A percentile compares a stretch with the other conserved stretches of the same genome.
These are phyloP conservation scores for Botrytis hyacinthi DNA, from an alignment of 2,329 filamentous ascomycete genomes.

Conservation along the genomic window DNA sequence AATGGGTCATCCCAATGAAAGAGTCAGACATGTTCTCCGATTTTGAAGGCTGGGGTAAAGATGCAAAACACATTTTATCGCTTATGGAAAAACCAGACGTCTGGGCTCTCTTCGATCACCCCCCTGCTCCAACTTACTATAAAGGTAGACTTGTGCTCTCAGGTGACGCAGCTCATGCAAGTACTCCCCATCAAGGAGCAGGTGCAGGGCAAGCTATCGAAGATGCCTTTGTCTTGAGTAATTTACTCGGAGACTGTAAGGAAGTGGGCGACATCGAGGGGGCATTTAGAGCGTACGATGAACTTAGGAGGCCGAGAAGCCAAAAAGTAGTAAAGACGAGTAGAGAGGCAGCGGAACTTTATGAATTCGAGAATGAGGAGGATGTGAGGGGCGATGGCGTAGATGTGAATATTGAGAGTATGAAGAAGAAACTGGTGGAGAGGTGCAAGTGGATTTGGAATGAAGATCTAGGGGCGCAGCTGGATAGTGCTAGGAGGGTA, in stretches of 20 bases:
- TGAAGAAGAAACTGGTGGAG: conserved; percentile 40
- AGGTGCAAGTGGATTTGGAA: conserved; percentile 43
- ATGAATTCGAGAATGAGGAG: conserved; percentile 46
- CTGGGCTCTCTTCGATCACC: conserved; percentile 56
- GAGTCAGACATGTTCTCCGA: conserved; percentile 42
- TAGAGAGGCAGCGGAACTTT: conserved; percentile 38
- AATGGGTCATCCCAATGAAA: conserved; percentile 44
- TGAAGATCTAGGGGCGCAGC: conserved; percentile 39
- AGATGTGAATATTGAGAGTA: conserved; percentile 40
- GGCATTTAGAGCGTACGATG: conserved; percentile 53
- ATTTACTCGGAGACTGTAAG: conserved; percentile 46
- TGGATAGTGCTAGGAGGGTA: conserved; percentile 42
- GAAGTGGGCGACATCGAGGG: conserved; percentile 41
- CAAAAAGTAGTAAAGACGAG: conserved; percentile 37
- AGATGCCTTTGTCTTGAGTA: conserved; percentile 49
- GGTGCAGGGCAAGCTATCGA: conserved; percentile 57
- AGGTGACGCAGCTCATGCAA: conserved; percentile 57
- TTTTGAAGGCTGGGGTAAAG: conserved; percentile 42
- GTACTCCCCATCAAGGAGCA: conserved; percentile 53
- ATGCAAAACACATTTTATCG: conserved; percentile 40
- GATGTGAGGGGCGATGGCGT: conserved; percentile 40
- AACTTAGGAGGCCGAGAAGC: conserved; percentile 43
- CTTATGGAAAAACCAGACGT: conserved; percentile 43
- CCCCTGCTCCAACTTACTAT: conserved; percentile 46
- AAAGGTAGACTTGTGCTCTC: conserved; percentile 47